Base-by-base conservation (phyloP, 2,329 filamentous ascomycete genomes). In the Xylaria sp. region DNA sequence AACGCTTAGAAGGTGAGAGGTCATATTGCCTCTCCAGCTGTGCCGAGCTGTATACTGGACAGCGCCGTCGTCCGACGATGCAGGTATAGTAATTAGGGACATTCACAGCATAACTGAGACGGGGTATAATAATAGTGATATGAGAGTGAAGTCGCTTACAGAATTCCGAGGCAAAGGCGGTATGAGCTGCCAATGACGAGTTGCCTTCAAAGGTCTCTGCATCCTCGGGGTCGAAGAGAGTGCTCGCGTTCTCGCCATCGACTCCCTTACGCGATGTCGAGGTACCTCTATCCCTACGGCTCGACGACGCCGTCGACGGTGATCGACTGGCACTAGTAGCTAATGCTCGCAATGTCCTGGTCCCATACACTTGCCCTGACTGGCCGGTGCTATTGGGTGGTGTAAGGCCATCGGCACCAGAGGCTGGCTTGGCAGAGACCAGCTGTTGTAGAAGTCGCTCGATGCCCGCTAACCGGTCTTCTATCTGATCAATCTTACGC, bases 181-280 rank as follows among this genome's bases (percentile, higher is more conserved):
- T 82, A 64, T 85, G 83, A 1, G 83, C 83, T 7, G 83, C 79
- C 28, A 85, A 70, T 1, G 83, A 85, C 2, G 82, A 83, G 67
- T 82, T 81, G 8, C 83, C 83, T 55, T 85, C 83, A 9, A 84
- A 79, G 7, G 75, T 70, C 18, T 75, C 85, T n/a, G 84, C 83
- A 66, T 84, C 81, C 72, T 88, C 85, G 25, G 88, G 82, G 49
- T 88, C 86, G 72, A 87, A 87, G n/a, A 81, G 31, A 15, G 60
- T 56, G 20, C 54, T 82, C 2, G 86, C 84, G 65, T 68, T 85
- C 81, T 73, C 68, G n/a, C 58, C 70, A 43, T 70, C 66, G 0
- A n/a, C 59, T 4, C 61, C 63, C 25, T 64, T 66, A n/a, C 61
- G 66, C 46, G 69, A 51, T 13, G 60, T 56, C 5, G 58, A 55